A percentile compares a stretch with the other conserved stretches of the same genome.
Evolutionary conservation across 371 early-diverging fungal species (phyloP).

Genomic region (Synchytrium microbalum): DNA sequence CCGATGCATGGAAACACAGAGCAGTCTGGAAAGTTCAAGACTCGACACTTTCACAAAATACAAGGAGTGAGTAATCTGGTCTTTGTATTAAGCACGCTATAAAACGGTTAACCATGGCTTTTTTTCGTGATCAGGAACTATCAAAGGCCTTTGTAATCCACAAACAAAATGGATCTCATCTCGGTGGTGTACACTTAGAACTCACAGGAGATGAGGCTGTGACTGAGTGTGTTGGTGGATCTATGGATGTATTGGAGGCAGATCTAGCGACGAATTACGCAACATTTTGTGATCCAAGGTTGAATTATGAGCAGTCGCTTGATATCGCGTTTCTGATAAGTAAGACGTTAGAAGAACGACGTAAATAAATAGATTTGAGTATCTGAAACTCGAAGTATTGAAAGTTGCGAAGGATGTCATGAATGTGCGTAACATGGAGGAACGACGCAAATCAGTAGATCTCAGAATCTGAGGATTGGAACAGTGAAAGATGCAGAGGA

Average conservation of each 20-base stretch:
- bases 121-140: constrained; percentile 52
- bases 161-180: constrained; percentile 54
- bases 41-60: constrained; percentile 82
- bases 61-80: constrained; percentile 23
- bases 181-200: constrained; percentile 95
- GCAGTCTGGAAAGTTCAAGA: constrained; percentile 76
- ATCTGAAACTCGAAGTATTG: too few relatives aligned
- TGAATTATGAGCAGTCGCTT: constrained; percentile 92
- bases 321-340: constrained; percentile 94
- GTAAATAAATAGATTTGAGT: too few relatives aligned
- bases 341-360: too few relatives aligned
- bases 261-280: constrained; percentile 84
- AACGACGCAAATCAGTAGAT: too few relatives aligned
- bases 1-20: constrained; percentile 98
- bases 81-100: neutral
- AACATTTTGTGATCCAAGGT: constrained; percentile 85
- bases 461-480: too few relatives aligned
- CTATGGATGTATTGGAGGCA: constrained; percentile 74
- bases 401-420: too few relatives aligned
- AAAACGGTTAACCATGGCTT: constrained; percentile 2
- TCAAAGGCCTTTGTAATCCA: constrained; percentile 78
- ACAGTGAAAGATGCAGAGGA: too few relatives aligned
- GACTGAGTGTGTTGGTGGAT: constrained; percentile 90
- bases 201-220: constrained; percentile 74
- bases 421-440: too few relatives aligned